These are phyloP conservation scores for Alternaria gansuensis DNA, from an alignment of 2,329 filamentous ascomycete genomes.

Conservation along the genomic window DNA sequence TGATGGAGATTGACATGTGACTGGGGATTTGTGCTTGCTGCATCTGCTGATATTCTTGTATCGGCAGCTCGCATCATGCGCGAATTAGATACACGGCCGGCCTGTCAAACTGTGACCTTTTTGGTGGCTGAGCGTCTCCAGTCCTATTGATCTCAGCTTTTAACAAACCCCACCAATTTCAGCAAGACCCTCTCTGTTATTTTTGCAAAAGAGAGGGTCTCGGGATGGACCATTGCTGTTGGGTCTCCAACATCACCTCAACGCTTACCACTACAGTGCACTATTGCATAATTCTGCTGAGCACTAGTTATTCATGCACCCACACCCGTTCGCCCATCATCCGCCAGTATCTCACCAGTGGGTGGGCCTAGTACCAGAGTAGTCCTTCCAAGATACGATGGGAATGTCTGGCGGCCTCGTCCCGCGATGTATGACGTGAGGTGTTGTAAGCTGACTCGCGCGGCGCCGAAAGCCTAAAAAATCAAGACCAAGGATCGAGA, in stretches of 20 bases:
- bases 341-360: conserved; percentile 14
- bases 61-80: conserved; percentile 22
- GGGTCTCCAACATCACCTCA: conserved; percentile 21
- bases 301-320: conserved; percentile 24
- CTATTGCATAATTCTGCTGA: conserved; percentile 24
- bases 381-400: not conserved
- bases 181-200: conserved; percentile 12
- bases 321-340: conserved; percentile 28
- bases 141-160: conserved; percentile 10
- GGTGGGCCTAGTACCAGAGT: conserved; percentile 1
- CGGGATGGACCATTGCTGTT: conserved; percentile 23
- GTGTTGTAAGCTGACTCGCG: conserved; percentile 15
- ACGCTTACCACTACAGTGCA: conserved; percentile 17
- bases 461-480: conserved; percentile 14
- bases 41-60: conserved; percentile 16
- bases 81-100: conserved; percentile 7
- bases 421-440: conserved; percentile 3
- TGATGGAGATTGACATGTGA: conserved; percentile 17
- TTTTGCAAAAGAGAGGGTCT: conserved; percentile 15
- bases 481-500: conserved; percentile 10
- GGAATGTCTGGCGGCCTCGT: not conserved
- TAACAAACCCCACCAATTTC: conserved; percentile 17
- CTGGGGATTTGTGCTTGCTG: conserved; percentile 4
- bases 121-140: conserved; percentile 15
- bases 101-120: conserved; percentile 11